A percentile compares a stretch with the other conserved stretches of the same genome.
Conservation (phyloP, 2,329 filamentous ascomycete genomes). For the Fonsecaea monophora region DNA sequence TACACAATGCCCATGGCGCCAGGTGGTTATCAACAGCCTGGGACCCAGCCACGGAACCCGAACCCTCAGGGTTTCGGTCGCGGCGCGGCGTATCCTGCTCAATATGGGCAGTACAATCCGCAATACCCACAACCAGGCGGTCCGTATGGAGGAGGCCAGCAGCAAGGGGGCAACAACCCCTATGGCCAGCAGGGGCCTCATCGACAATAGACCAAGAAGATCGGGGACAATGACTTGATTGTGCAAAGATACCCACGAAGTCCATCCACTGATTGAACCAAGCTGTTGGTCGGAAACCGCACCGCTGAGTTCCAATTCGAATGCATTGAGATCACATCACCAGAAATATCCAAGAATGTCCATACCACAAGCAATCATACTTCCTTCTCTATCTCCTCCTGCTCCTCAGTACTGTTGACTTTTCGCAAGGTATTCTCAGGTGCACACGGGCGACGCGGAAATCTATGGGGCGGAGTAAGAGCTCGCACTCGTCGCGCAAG, state of each 20-base stretch:
- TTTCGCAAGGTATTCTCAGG: conserved; percentile 51
- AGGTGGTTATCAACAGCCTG: conserved; percentile 42
- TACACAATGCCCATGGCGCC: conserved; percentile 51
- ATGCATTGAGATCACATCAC: conserved; percentile 10
- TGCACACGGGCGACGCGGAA: not conserved
- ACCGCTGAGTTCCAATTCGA: not conserved
- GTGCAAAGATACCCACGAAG: conserved; percentile 23
- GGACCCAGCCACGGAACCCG: conserved; percentile 41
- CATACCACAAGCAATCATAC: conserved; percentile 26
- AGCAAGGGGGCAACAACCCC: conserved; percentile 30
- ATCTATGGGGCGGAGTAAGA: conserved; percentile 49
- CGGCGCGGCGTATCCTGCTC: conserved; percentile 36
- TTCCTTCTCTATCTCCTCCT: conserved; percentile 65
- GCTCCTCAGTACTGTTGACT: conserved; percentile 61
- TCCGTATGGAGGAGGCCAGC: conserved; percentile 32
- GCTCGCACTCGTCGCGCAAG: conserved; percentile 74
- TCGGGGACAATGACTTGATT: conserved; percentile 9
- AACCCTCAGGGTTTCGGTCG: conserved; percentile 40
- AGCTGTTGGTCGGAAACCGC: not conserved
- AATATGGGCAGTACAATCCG: conserved; percentile 33
- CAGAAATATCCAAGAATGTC: conserved; percentile 23
- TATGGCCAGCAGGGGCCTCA: conserved; percentile 33
- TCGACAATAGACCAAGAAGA: conserved; percentile 28
- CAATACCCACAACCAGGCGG: conserved; percentile 38
- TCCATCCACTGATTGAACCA: conserved; percentile 4